Conservation (phyloP, 108 stramenopile species). For the Asterionellopsis glacialis region DNA sequence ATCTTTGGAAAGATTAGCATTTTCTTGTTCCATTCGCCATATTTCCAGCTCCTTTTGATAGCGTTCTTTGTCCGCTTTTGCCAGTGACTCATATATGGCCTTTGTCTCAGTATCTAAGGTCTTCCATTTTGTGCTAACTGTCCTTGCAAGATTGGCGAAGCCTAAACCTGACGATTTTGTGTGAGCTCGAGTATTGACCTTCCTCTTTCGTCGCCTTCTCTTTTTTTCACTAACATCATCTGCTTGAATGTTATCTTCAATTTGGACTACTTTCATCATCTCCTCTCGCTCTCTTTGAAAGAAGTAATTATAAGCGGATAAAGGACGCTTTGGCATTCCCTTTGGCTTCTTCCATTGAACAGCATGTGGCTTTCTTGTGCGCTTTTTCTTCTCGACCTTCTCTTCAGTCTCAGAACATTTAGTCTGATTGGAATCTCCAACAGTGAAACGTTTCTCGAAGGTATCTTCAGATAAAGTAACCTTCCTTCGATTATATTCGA, state of each 20-base stretch:
- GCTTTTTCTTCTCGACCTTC: background rate
- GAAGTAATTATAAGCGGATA: constrained; percentile 19
- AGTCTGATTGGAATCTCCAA: too few species aligned
- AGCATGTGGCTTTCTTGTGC: background rate
- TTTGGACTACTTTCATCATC: background rate
- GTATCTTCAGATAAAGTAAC: too few species aligned
- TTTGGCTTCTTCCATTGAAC: constrained; percentile 12
- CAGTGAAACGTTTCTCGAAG: too few species aligned
- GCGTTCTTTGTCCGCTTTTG: background rate
- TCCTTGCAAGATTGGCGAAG: background rate
- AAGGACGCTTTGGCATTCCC: constrained; percentile 11
- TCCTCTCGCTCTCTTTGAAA: constrained; percentile 10
- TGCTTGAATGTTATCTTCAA: too few species aligned
- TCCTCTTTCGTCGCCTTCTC: too few species aligned
- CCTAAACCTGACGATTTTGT: background rate
- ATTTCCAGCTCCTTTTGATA: background rate
- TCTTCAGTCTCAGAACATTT: too few species aligned
- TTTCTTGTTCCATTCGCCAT: background rate
- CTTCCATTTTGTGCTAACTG: background rate
- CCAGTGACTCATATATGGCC: background rate
- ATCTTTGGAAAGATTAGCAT: too few species aligned
- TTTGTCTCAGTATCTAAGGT: background rate
- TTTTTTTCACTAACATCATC: too few species aligned
- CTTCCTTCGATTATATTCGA: too few species aligned
- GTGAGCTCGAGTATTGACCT: too few species aligned